Base-by-base conservation (phyloP, 164 flowering plant genomes). In the Vitis riparia region DNA sequence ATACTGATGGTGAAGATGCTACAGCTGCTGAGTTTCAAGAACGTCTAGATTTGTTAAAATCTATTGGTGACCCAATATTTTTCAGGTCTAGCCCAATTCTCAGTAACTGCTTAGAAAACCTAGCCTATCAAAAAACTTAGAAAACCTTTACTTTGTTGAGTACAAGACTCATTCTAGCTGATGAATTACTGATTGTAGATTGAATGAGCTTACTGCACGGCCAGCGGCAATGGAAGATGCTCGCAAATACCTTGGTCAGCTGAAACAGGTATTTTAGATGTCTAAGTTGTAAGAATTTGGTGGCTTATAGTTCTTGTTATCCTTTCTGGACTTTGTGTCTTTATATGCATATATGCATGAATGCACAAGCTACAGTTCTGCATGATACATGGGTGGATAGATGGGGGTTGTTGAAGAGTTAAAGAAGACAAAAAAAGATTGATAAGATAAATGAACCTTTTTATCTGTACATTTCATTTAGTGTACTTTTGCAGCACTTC, bases 1-100 rank as follows among this genome's bases (percentile, higher is more conserved):
- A 96, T 64, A 91, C 84, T 49, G 99, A 93, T 75, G 99, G 98
- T 62, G 99, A 96, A 81, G 95, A 96, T 88, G 99, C 98, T 65
- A 74, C 84, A 71, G 97, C 93, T 47, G 59, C 75, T 55, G 91
- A 96, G 77, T 93, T 96, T 80, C 75, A 91, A 76, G 82, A 88
- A 57, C 89, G 73, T 48, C 82, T 96, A 50, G 82, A 87, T 80
- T 77, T 63, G 61, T 72, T 96, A 60, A 96, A 89, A 81, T 83
- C 90, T 70, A 75, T 83, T 65, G 97, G 95, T 47, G 97, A 89
- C 63, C 98, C 99, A 65, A 87, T 96, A 70, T 96, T 93, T 82
- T 88, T 91, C 72, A 88, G 98, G 99, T 91, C 23, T 32, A 70
- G 44, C 67, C 19, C 32, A 30, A 37, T 37, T 37, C 44, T 37